A percentile compares a stretch with the other conserved stretches of the same genome.
phyloP scores from a whole-genome alignment of 768 basidiomycete genomes.

The Tephrocybe sp. region DNA sequence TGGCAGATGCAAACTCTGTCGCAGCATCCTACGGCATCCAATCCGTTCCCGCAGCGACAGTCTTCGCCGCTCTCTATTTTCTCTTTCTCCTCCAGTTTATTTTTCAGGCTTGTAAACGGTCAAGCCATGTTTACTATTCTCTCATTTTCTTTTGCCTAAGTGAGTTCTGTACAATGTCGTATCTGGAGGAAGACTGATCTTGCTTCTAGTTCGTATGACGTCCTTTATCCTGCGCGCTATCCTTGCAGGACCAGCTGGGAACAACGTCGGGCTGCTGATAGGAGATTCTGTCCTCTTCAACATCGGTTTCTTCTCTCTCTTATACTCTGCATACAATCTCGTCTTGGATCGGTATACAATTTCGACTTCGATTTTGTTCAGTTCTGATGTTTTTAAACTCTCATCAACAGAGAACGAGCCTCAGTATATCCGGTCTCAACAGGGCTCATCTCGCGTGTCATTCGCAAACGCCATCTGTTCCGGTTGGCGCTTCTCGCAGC shows the following conservation, averaged over 20 bases:
- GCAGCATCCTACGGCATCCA: conserved; percentile 14
- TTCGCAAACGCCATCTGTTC: conserved; percentile 16
- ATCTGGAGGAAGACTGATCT: neutral
- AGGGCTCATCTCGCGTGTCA: conserved; percentile 7
- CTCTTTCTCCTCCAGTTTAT: conserved; percentile 21
- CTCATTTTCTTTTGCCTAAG: conserved; percentile 26
- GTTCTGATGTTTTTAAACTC: neutral
- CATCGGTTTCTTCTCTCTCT: conserved; percentile 30
- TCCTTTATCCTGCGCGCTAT: conserved; percentile 27
- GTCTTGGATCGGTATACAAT: conserved; percentile 28
- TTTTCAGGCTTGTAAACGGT: conserved; percentile 15
- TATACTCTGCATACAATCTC: conserved; percentile 30
- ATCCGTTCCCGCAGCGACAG: conserved; percentile 20
- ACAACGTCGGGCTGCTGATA: conserved; percentile 24
- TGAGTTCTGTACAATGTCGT: conserved; percentile 8
- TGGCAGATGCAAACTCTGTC: neutral
- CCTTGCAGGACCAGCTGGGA: conserved; percentile 20
- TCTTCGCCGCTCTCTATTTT: conserved; percentile 26
- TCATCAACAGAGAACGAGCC: neutral
- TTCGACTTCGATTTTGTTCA: neutral
- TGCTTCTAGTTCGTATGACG: conserved; percentile 21
- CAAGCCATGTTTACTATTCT: conserved; percentile 23
- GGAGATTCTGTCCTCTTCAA: conserved; percentile 25
- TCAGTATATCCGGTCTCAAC: neutral
- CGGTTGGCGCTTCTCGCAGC: conserved; percentile 10